phyloP scores from a whole-genome alignment of 2,329 filamentous ascomycete species.

The Alternaria dauci region DNA sequence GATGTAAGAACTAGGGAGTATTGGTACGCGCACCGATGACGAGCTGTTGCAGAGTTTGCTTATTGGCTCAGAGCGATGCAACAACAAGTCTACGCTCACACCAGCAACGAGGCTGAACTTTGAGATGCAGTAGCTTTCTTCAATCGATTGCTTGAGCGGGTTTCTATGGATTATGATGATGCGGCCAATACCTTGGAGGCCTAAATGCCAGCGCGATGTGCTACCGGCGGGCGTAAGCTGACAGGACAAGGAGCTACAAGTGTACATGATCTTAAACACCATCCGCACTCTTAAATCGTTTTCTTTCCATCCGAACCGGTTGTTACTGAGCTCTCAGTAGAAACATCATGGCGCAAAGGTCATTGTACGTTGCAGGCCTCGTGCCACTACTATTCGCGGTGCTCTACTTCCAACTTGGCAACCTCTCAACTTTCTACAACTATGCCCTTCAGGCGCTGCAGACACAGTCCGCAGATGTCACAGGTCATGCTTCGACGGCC shows the following conservation, averaged over 20 bases:
- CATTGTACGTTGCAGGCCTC: not conserved
- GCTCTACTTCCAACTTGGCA: constrained; percentile 3
- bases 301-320: not conserved
- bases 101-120: not conserved
- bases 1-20: not conserved
- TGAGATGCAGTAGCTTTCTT: not conserved
- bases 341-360: not conserved
- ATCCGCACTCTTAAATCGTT: not conserved
- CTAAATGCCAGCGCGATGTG: not conserved
- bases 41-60: not conserved
- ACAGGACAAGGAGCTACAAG: too few species aligned
- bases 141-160: not conserved
- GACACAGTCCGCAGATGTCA: not conserved
- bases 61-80: not conserved
- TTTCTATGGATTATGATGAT: not conserved
- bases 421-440: not conserved
- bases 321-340: not conserved
- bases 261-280: not conserved
- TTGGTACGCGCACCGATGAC: not conserved
- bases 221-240: not conserved
- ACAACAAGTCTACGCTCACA: not conserved
- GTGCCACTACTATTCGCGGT: not conserved
- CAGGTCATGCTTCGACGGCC: not conserved
- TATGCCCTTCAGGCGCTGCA: not conserved
- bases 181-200: not conserved